Evolutionary conservation across 352 stramenopile genomes (phyloP), one percentile per base, ranked within the genome.

Genomic region (Pythium sukuiense): DNA sequence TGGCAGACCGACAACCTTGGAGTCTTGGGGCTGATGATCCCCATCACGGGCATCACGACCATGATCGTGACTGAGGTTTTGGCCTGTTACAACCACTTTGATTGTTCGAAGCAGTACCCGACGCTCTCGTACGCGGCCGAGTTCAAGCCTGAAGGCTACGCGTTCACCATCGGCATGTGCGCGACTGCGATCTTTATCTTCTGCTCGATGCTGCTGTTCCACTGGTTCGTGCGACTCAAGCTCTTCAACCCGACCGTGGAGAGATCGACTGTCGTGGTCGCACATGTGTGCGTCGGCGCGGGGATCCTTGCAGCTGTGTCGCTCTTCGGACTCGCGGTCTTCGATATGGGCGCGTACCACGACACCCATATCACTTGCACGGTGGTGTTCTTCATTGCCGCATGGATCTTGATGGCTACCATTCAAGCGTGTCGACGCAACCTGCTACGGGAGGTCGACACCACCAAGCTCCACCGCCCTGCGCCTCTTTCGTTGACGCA

Each of bases 81-180:
- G 54, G 87, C 86, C 26, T 96, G 88, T 61, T 56, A 56, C 0
- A 70, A 81, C 50, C 85, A 95, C 55, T 96, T 94, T 63, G 78
- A 80, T 52, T 96, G 88, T 65, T 73, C 80, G 0, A 71, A 79
- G 26, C 67, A 89, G 33, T 95, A 86, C 72, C 88, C 88, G 29
- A 96, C 88, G 55, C 74, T 96, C 14, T 96, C 88, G 59, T 93
- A 93, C 61, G 86, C 88, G 7, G 88, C 88, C 29, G 89, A 83
- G 26, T 93, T 92, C 70, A 76, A 74, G 55, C 88, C 86, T 8
- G 81, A 91, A 39, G 78, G 74, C 32, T 71, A 83, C 57, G 81
- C 70, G 37, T 96, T 96, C 71, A 82, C 79, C 26, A 59, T 80
- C 18, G 88, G 88, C 14, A 96, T 96, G 88, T 88, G 79, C 53